Conservation (phyloP, 2,329 filamentous ascomycete species). For the Neofusicoccum laricinum region DNA sequence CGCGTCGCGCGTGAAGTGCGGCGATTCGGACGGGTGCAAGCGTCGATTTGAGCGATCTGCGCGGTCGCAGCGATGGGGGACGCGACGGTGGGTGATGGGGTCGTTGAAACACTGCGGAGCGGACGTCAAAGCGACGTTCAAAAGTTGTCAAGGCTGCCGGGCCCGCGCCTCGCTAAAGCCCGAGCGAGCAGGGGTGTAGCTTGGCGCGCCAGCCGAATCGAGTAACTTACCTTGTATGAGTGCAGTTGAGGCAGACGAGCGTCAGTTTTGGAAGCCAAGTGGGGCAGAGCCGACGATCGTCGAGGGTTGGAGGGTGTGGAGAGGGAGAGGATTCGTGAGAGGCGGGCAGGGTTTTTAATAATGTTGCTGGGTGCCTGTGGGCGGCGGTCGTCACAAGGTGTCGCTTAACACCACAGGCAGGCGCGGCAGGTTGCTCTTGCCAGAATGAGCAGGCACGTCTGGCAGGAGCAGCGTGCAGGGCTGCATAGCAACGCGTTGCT, state of each 20-base stretch:
- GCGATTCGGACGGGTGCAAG: neutral
- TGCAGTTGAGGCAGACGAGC: neutral
- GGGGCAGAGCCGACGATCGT: neutral
- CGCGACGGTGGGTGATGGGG: neutral
- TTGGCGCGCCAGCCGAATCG: slow-evolving; percentile 10
- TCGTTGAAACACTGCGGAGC: slow-evolving; percentile 6
- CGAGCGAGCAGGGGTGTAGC: neutral
- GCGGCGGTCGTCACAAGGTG: neutral
- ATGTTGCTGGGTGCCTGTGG: neutral
- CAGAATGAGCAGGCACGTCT: neutral
- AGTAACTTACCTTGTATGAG: neutral
- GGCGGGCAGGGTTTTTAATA: neutral
- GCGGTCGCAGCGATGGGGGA: neutral
- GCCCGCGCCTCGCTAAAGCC: slow-evolving; percentile 9
- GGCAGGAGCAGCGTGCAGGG: neutral
- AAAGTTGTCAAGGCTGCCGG: slow-evolving; percentile 6
- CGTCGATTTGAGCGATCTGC: neutral
- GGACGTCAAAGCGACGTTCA: slow-evolving; percentile 11
- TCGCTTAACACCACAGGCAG: too few species aligned
- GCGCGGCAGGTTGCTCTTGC: neutral
- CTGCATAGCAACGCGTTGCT: slow-evolving; percentile 1
- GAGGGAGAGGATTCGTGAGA: neutral
- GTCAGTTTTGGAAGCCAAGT: neutral
- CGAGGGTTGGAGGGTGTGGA: neutral
- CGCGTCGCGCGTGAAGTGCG: slow-evolving; percentile 1